These are phyloP conservation scores for Emericellopsis atlantica DNA, from an alignment of 2,329 filamentous ascomycete species.

Conservation along the genomic window DNA sequence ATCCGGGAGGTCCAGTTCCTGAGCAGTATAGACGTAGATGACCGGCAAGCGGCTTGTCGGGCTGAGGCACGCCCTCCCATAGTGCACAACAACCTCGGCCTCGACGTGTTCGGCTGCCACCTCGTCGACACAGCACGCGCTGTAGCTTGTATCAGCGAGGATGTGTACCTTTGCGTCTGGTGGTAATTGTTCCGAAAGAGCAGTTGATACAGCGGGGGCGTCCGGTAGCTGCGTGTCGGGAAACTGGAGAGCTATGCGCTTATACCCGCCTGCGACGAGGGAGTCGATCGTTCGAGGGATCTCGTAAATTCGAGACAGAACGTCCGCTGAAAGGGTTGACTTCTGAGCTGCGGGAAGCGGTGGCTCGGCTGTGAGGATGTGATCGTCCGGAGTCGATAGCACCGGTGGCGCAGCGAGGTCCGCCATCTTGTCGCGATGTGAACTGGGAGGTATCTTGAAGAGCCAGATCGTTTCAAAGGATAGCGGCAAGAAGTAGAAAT, in stretches of 20 bases:
- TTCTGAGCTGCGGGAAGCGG: conserved; percentile 19
- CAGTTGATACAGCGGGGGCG: conserved; percentile 65
- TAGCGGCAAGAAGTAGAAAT: background rate
- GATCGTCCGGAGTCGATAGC: conserved; percentile 51
- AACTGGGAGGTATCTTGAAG: background rate
- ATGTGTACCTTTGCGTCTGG: conserved; percentile 53
- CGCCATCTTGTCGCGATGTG: conserved; percentile 18
- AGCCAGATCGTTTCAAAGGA: background rate
- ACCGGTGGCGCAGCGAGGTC: conserved; percentile 42
- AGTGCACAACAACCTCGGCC: conserved; percentile 87
- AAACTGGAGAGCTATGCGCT: conserved; percentile 81
- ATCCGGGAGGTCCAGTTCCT: conserved; percentile 49
- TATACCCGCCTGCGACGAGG: conserved; percentile 60
- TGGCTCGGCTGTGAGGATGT: conserved; percentile 41
- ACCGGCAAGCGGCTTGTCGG: conserved; percentile 80
- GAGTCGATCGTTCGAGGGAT: conserved; percentile 67
- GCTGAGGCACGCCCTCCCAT: conserved; percentile 83
- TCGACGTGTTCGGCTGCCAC: conserved; percentile 88
- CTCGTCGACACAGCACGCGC: conserved; percentile 93
- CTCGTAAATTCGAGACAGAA: conserved; percentile 71
- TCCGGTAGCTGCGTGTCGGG: conserved; percentile 86
- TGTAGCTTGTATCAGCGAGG: conserved; percentile 90
- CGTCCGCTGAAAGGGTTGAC: conserved; percentile 42
- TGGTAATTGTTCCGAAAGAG: conserved; percentile 20
- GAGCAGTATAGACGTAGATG: conserved; percentile 78